Percentiles rank a stretch among this genome's conserved stretches.
Conservation (phyloP, 164 flowering plant species). For the Litsea cubeba region DNA sequence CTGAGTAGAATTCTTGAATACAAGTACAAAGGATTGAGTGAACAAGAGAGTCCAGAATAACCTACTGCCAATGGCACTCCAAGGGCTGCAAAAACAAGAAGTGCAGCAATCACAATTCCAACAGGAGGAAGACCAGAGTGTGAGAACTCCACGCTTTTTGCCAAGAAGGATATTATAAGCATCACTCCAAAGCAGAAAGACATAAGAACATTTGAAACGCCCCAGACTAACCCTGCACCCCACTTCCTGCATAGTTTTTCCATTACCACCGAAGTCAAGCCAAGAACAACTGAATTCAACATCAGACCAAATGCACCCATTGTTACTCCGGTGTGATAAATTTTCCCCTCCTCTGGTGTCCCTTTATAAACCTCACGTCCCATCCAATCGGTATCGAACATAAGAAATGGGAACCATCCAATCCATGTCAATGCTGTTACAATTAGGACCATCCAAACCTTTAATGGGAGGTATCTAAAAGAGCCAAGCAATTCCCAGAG, state of each 20-base stretch:
- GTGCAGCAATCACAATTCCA: conserved; percentile 62
- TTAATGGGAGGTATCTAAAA: conserved; percentile 55
- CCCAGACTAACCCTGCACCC: conserved; percentile 96
- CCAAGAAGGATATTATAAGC: conserved; percentile 55
- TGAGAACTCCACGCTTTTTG: conserved; percentile 29
- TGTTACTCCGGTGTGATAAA: conserved; percentile 70
- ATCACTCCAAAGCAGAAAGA: conserved; percentile 70
- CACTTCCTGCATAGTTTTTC: conserved; percentile 84
- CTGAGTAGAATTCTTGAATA: not conserved
- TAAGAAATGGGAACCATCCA: conserved; percentile 97
- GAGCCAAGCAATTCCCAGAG: conserved; percentile 84
- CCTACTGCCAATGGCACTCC: conserved; percentile 96
- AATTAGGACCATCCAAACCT: conserved; percentile 63
- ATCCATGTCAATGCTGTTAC: conserved; percentile 85
- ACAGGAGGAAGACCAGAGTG: conserved; percentile 47
- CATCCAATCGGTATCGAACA: conserved; percentile 99
- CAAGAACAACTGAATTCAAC: conserved; percentile 86
- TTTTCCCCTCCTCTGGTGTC: conserved; percentile 63
- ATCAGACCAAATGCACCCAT: conserved; percentile 88
- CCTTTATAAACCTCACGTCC: conserved; percentile 94
- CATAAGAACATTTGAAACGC: conserved; percentile 78
- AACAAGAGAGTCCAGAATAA: conserved; percentile 15
- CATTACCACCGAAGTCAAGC: conserved; percentile 75
- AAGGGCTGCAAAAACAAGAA: conserved; percentile 64
- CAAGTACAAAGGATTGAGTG: not conserved